Base-by-base conservation (phyloP, 2,329 filamentous ascomycete genomes). In the Penicillium brevicompactum region DNA sequence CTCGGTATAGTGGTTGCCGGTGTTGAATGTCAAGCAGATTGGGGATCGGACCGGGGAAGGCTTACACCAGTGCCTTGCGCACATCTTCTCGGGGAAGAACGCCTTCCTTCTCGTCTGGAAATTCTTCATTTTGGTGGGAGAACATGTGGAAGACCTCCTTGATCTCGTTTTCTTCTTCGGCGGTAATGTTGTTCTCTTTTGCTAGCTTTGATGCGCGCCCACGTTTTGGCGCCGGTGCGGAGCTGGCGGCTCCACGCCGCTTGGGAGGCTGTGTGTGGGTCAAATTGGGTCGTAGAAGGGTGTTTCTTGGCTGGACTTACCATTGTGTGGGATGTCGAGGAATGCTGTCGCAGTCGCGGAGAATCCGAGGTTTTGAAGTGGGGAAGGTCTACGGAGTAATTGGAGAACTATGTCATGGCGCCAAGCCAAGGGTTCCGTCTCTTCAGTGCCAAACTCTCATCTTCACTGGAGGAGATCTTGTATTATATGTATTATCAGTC, bases 121-220 rank as follows among this genome's bases (percentile, higher is more conserved):
- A 85, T 34, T 87, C 85, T 63, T 88, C 82, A 49, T 74, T 65
- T 21, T 68, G 56, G 1, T 68, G 62, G 1, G 87, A 79, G 72
- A 97, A 99, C 7, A 97, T 82, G 21, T 84, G 81, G 74, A 94
- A 97, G 13, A 92, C 92, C 74, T 97, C 92, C 67, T 86, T 87
- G 70, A 99, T 96, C 76, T 97, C 92, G 64, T 84, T 83, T 76
- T 97, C 93, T 76, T 97, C 89, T 61, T 88, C 85, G 40, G 87
- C 88, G 13, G 86, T 88, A 69, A 97, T 86, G 73, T 92, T 88
- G 82, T 97, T 87, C 70, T 96, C 91, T 76, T 92, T 93, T 30
- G 93, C 93, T 66, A 97, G 90, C 74, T 92, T 95, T 56, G 92
- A 96, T 68, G 86, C 86, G 59, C 89, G 88, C 52, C 68, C 58